Base-by-base conservation (phyloP, 805 yeast species). In the Hanseniaspora valbyensis region DNA sequence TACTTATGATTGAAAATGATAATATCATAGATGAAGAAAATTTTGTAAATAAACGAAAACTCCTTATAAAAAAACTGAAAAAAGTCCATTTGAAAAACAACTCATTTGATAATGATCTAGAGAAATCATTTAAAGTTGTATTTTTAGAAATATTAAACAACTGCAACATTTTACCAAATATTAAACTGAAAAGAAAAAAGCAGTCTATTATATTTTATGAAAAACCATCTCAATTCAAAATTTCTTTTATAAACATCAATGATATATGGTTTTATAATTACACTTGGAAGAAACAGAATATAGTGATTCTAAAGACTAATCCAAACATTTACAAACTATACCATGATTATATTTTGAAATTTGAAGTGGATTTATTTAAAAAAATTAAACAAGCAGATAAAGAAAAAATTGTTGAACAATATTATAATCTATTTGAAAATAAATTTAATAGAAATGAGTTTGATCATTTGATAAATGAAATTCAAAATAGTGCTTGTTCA, bases 251-350 rank as follows among this genome's bases (percentile, higher is more conserved):
- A 6, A 21, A 38, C 7, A 38, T 38, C n/a, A 38, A 24, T 38
- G 18, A 24, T n/a, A 38, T 38, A 38, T 38, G 42, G 42, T 38
- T 38, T 38, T 38, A 38, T 14, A 24, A 38, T 24, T 38, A 38
- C 18, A 14, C 29, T 5, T 38, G 42, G 42, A 38, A 21, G 13
- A 12, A 22, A 8, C 29, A 38, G 16, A 18, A 18, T 8, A n/a
- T 38, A 21, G 29, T 38, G 7, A n/a, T 22, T 22, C 4, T 38
- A 22, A 12, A 14, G 4, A 4, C 5, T 3, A 22, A 14, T 21
- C 29, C 29, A 38, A 7, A 9, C 7, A 21, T 24, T 21, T 9
- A 7, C 6, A 9, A 38, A 12, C 16, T 22, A 14, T 38, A 24
- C 29, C 21, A 38, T n/a, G 42, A 38, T 22, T 38, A 22, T 24